These are phyloP conservation scores for Cutaneotrichosporon sp. DNA, from an alignment of 1,284 basidiomycete species.

Conservation along the genomic window DNA sequence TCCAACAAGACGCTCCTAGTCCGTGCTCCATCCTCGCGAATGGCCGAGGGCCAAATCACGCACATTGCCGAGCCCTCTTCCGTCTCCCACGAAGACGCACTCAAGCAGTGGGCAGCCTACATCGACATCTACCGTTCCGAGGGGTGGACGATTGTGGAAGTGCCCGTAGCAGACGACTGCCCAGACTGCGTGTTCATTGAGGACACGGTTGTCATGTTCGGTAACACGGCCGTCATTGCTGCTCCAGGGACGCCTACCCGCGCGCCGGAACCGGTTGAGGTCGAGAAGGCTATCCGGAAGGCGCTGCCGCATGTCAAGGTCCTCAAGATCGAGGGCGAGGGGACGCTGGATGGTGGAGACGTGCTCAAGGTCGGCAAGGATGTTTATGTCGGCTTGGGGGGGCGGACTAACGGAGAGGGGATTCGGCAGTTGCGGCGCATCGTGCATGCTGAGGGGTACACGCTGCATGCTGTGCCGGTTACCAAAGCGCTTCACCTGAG, in stretches of 20 bases:
- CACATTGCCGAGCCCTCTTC: slow-evolving; percentile 11
- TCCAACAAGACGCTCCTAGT: slow-evolving; percentile 11
- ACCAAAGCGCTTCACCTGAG: slow-evolving; percentile 21
- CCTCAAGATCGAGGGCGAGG: slow-evolving; percentile 5
- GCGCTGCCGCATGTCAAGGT: slow-evolving; percentile 10
- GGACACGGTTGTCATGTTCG: slow-evolving; percentile 19
- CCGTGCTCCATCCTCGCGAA: slow-evolving; percentile 9
- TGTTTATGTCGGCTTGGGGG: slow-evolving; percentile 14
- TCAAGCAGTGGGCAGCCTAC: slow-evolving; percentile 11
- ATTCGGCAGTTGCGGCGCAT: slow-evolving; percentile 13
- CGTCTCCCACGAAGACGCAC: slow-evolving; percentile 6
- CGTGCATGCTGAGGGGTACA: slow-evolving; percentile 11
- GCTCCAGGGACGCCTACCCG: slow-evolving; percentile 8
- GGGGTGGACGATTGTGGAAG: slow-evolving; percentile 13
- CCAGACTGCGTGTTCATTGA: slow-evolving; percentile 19
- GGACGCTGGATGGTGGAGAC: slow-evolving; percentile 17
- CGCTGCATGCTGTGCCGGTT: slow-evolving; percentile 7
- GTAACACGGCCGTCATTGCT: slow-evolving; percentile 12
- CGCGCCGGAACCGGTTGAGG: slow-evolving; percentile 8
- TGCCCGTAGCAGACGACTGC: slow-evolving; percentile 14
- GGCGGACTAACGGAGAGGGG: slow-evolving; percentile 16
- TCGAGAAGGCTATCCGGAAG: background rate
- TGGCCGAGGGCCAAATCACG: slow-evolving; percentile 20
- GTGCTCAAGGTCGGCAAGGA: slow-evolving; percentile 21
- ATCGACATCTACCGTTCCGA: slow-evolving; percentile 2